These are phyloP conservation scores for Backusella mclennaniae DNA, from an alignment of 192 early-diverging fungal species.

Conservation along the genomic window DNA sequence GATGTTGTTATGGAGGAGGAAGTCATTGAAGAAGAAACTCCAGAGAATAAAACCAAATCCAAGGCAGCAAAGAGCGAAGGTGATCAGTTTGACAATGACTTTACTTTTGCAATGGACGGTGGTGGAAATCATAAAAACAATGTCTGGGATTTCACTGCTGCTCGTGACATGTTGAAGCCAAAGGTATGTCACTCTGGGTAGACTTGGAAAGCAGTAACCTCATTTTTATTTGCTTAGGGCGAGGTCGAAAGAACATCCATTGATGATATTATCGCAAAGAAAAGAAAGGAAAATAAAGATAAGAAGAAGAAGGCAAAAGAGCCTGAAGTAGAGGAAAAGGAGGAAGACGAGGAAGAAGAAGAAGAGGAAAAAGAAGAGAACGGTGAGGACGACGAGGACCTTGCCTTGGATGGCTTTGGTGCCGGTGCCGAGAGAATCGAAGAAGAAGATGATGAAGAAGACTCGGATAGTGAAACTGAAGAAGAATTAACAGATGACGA, in stretches of 20 bases:
- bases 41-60: conserved; percentile 1
- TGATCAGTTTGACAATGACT: conserved; percentile 60
- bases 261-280: conserved; percentile 46
- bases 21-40: conserved; percentile 18
- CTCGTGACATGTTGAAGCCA: conserved; percentile 68
- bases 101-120: conserved; percentile 77
- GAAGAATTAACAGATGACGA: conserved; percentile 46
- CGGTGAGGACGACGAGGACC: conserved; percentile 34
- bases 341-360: conserved; percentile 42
- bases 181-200: conserved; percentile 33
- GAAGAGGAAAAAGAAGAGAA: conserved; percentile 15
- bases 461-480: conserved; percentile 43
- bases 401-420: conserved; percentile 30
- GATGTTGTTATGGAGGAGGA: conserved; percentile 43
- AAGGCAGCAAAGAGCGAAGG: conserved; percentile 25
- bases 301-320: conserved; percentile 27
- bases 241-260: conserved; percentile 23
- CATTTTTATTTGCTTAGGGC: not conserved
- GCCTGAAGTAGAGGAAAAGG: conserved; percentile 33
- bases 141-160: conserved; percentile 81
- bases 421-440: conserved; percentile 27
- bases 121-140: conserved; percentile 59
- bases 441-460: conserved; percentile 45
- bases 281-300: conserved; percentile 25
- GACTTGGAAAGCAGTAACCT: not conserved